Base-by-base conservation (phyloP, 768 basidiomycete species). In the Boletus subparvulus region DNA sequence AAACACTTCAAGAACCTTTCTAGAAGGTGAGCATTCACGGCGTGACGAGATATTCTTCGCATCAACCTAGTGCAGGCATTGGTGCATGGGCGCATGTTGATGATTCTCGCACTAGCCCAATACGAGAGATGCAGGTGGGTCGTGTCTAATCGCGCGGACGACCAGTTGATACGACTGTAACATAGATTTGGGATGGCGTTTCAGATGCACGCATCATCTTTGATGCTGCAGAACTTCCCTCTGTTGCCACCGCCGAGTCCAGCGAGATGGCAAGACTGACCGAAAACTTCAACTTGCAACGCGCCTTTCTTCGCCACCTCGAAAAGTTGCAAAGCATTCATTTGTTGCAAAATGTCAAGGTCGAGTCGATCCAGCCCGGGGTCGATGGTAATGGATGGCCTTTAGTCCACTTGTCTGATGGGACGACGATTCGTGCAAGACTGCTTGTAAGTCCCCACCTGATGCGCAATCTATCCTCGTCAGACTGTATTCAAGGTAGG, bases 241-340 rank as follows among this genome's bases (percentile, higher is more conserved):
- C 40, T 59, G 63, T 19, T 50, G 55, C 59, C 65, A 17, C 71
- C 32, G 32, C 56, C 2, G 65, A 70, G 24, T 69, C 65, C 7
- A 57, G 58, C 30, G 77, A 78, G 70, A 92, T 98, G 88, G 86
- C 94, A 16, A 85, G 84, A 24, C 75, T 98, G 65, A 93, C 88
- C 0, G 97, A 99, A 73, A 98, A 95, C 65, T 76, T 94, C 44
- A 98, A 98, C 67, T 78, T 99, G 1, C 97, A 98, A 73, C 83
- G 88, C 2, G 94, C 83, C 2, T 82, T 95, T 35, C 79, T 98
- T 14, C 78, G 78, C 2, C 82, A 83, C 63, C 78, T 97, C 11
- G 75, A 77, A 10, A 65, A 69, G 6, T 62, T 77, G n/a, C 77
- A 79, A 1, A 69, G 77, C 14, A 76, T 96, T 2, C 75, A 85